Conservation (phyloP, 768 basidiomycete genomes). For the Candolleomyces efflorescens region DNA sequence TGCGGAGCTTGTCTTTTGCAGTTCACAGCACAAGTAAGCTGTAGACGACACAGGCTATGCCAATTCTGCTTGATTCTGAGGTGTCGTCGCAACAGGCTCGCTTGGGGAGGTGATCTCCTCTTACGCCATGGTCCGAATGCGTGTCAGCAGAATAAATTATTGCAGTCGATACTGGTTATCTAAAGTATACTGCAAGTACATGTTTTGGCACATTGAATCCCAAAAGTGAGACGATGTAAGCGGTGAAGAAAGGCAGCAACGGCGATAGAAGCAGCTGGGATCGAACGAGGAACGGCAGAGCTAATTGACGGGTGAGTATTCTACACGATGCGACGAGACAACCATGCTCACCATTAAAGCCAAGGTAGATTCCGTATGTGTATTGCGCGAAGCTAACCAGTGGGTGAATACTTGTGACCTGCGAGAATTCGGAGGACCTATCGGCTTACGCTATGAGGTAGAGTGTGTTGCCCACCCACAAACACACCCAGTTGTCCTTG, state of each 20-base stretch:
- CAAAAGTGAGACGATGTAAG: slow-evolving; percentile 81
- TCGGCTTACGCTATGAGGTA: slow-evolving; percentile 76
- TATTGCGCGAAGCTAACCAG: slow-evolving; percentile 75
- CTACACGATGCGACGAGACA: slow-evolving; percentile 3
- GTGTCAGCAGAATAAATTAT: slow-evolving; percentile 10
- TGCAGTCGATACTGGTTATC: slow-evolving; percentile 13
- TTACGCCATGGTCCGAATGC: not conserved
- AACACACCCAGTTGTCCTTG: slow-evolving; percentile 88
- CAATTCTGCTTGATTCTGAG: too few relatives aligned
- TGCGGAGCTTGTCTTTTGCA: too few relatives aligned
- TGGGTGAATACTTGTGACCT: slow-evolving; percentile 7
- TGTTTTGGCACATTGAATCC: slow-evolving; percentile 89
- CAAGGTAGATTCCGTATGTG: slow-evolving; percentile 86
- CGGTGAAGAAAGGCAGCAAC: slow-evolving; percentile 78
- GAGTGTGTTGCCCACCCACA: slow-evolving; percentile 88
- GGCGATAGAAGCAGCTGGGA: slow-evolving; percentile 90
- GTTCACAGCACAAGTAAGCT: too few relatives aligned
- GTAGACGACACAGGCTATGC: too few relatives aligned
- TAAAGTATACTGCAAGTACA: slow-evolving; percentile 78
- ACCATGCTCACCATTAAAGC: slow-evolving; percentile 62
- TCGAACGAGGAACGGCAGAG: slow-evolving; percentile 91
- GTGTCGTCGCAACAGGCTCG: too few relatives aligned
- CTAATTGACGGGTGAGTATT: slow-evolving; percentile 30
- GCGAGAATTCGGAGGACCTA: not conserved
- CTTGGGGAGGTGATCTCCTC: slow-evolving; percentile 2